A percentile compares a stretch with the other conserved stretches of the same genome.
phyloP scores from a whole-genome alignment of 2,329 filamentous ascomycete genomes.

The Epichloe glyceriae region DNA sequence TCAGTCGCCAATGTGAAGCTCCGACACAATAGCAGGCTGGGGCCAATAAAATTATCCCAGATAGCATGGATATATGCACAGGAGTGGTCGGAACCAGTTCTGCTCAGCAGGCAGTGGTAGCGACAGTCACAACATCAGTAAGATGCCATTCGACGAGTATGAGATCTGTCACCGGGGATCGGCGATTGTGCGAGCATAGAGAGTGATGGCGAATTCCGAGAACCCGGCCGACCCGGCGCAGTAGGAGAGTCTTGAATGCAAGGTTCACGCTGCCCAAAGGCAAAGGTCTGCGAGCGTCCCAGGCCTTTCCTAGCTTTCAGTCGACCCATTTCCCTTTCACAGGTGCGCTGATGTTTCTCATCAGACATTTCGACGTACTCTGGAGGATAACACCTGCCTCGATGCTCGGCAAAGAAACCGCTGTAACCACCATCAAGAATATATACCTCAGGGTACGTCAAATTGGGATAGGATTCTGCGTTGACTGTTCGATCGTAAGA shows the following conservation, averaged over 20 bases:
- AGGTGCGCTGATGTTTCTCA: constrained; percentile 81
- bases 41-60: not conserved
- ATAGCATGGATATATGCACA: constrained; percentile 13
- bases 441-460: constrained; percentile 95
- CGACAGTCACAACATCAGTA: constrained; percentile 31
- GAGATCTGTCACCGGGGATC: constrained; percentile 34
- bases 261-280: constrained; percentile 66
- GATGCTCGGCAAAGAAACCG: constrained; percentile 72
- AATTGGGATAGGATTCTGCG: constrained; percentile 68
- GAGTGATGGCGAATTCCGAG: constrained; percentile 24
- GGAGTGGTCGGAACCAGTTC: constrained; percentile 8
- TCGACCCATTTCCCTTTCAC: constrained; percentile 87
- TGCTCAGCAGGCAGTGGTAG: constrained; percentile 16
- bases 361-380: constrained; percentile 96
- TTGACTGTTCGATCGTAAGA: constrained; percentile 79
- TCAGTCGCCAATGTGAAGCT: constrained; percentile 1
- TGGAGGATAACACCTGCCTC: constrained; percentile 74
- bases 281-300: constrained; percentile 81
- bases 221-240: constrained; percentile 30
- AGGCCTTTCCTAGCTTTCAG: constrained; percentile 83
- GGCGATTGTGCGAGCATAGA: constrained; percentile 34
- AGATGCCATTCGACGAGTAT: constrained; percentile 49
- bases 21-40: constrained; percentile 1
- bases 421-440: constrained; percentile 96
- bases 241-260: constrained; percentile 47